Conservation (phyloP, 1,284 basidiomycete genomes). For the Ceratobasidium sp. region DNA sequence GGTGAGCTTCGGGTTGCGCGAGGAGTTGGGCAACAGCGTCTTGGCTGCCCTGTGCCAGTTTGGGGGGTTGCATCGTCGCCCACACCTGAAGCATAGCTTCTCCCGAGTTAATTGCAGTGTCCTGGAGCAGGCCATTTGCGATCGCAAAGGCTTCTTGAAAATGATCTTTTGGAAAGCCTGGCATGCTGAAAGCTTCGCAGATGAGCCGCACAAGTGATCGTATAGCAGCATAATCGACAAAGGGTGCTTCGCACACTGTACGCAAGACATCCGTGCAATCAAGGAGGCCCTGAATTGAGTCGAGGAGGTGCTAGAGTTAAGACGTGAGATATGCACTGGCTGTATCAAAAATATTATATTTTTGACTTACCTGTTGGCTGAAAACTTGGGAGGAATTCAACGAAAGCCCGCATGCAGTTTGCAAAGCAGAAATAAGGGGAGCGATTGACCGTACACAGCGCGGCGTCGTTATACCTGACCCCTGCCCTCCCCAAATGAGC, state of each 20-base stretch:
- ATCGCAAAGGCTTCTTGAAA: conserved; percentile 9
- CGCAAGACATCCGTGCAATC: conserved; percentile 47
- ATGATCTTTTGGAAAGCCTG: background rate
- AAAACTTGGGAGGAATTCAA: conserved; percentile 4
- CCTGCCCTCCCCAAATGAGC: conserved; percentile 30
- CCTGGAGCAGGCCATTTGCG: conserved; percentile 56
- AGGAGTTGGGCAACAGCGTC: background rate
- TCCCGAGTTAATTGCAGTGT: conserved; percentile 53
- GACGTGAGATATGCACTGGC: background rate
- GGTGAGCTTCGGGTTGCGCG: background rate
- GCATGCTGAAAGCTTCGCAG: conserved; percentile 24
- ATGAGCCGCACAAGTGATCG: conserved; percentile 56
- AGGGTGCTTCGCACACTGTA: conserved; percentile 29
- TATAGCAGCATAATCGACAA: conserved; percentile 58
- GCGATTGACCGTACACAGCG: conserved; percentile 38
- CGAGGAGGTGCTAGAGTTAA: conserved; percentile 9
- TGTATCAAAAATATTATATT: background rate
- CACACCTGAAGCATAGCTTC: conserved; percentile 43
- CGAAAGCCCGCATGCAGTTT: background rate
- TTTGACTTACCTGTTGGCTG: conserved; percentile 14
- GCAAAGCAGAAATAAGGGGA: conserved; percentile 11
- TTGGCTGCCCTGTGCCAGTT: background rate
- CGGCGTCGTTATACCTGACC: conserved; percentile 19
- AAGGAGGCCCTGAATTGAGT: conserved; percentile 24
- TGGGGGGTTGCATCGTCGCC: conserved; percentile 33